Evolutionary conservation across 208 protist species (phyloP), one percentile per base, ranked within the genome.

Genomic region (Strigomonas culicis): DNA sequence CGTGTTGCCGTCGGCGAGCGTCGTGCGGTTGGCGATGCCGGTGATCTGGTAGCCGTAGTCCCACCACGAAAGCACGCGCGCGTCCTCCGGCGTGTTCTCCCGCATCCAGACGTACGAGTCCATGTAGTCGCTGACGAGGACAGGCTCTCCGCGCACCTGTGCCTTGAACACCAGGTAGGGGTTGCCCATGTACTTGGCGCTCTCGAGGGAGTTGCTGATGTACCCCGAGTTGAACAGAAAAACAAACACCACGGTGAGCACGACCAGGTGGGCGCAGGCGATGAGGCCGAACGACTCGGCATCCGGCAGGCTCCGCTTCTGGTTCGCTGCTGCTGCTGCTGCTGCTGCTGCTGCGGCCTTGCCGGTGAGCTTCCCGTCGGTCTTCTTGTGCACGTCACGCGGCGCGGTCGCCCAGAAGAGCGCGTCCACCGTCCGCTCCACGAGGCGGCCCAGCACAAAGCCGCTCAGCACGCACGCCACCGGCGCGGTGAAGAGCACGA

Each of bases 41-140:
- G 92, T 94, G 66, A 99, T 93, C 77, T 99, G 98, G 79, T 99
- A 99, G 51, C 98, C 98, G 73, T 99, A 99, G 82, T 99, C 98
- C 98, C 98, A 99, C 98, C 98, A 99, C 2, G 90, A 77, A 82
- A 99, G 95, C 13, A 99, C 68, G 57, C 82, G 82, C n/a, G 98
- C 94, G 63, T 99, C 86, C 13, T 72, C 57, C 0, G 90, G 66
- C 0, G 98, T 99, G 78, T 99, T 98, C 31, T 90, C 57, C 19
- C 84, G 64, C 8, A 99, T 78, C 98, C 98, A 99, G 53, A 86
- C 60, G 80, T 99, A 99, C 1, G 95, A 80, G 66, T 99, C 94
- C 41, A 97, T 77, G 84, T 99, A 99, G 85, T 99, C 98, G 68
- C 99, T 95, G 22, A 98, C 84, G 21, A 98, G 31, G 11, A 95